Base-by-base conservation (phyloP, 148 eudicot genomes). In the Persicaria tinctoria region DNA sequence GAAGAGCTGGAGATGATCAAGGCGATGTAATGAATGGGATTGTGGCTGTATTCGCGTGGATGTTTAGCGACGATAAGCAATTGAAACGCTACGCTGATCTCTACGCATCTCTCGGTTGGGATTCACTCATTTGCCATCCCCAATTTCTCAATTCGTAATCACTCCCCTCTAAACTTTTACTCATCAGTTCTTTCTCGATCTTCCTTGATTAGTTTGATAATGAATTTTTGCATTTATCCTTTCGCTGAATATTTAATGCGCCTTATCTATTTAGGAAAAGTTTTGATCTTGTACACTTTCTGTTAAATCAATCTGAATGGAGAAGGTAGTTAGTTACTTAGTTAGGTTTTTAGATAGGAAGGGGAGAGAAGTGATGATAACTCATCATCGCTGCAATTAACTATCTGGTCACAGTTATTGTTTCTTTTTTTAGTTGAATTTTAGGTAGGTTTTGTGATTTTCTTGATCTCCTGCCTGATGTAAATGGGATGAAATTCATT, bases 131-230 rank as follows among this genome's bases (percentile, higher is more conserved):
- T 79, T 93, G 97, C 70, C 98, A 89, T 77, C 79, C 97, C 73
- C 97, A 93, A 78, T 93, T 93, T 79, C 93, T 91, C 84, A 89
- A 93, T 83, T 62, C 79, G 98, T 93, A 81, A 76, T 95, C 82
- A 23, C 6, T 27, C 18, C 7, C 32, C 8, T 57, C 63, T 1
- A 9, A 57, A 11, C 72, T 76, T 64, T 56, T 48, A 9, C 46
- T 45, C 10, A n/a, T 47, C 49, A 44, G 8, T 46, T 76, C 45
- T 57, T 17, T 54, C 56, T 2, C 41, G 41, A 55, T 55, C 20
- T 6, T 55, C 59, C n/a, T n/a, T n/a, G n/a, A 9, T 6, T 50
- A 50, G 53, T 50, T 50, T 50, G 12, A 12, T 8, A 50, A 50
- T 7, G 6, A 14, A n/a, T 55, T 18, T 56, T 14, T 53, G 49